Conservation (phyloP, 805 yeast species). For the Lachancea sp. region DNA sequence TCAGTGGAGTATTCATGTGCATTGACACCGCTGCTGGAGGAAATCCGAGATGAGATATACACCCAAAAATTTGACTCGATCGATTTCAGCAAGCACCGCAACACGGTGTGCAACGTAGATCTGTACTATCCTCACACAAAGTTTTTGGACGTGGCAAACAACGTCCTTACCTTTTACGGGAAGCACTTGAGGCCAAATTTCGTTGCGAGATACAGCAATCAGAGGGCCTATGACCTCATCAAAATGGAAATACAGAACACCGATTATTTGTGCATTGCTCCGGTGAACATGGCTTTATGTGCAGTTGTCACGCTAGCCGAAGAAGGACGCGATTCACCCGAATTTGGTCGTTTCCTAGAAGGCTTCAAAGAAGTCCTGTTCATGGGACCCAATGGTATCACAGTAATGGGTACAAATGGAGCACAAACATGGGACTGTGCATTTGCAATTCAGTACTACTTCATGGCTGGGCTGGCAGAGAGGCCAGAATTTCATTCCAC, state of each 20-base stretch:
- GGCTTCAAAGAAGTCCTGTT: slow-evolving; percentile 73
- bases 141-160: slow-evolving; percentile 56
- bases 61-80: slow-evolving; percentile 55
- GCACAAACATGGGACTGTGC: slow-evolving; percentile 97
- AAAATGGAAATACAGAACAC: slow-evolving; percentile 74
- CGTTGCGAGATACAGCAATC: slow-evolving; percentile 48
- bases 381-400: slow-evolving; percentile 85
- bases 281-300: slow-evolving; percentile 83
- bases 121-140: slow-evolving; percentile 87
- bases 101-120: slow-evolving; percentile 86
- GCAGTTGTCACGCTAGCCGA: slow-evolving; percentile 62
- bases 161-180: slow-evolving; percentile 57
- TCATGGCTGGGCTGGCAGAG: slow-evolving; percentile 72
- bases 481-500: slow-evolving; percentile 56
- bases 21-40: slow-evolving; percentile 54
- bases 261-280: slow-evolving; percentile 81
- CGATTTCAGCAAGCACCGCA: slow-evolving; percentile 64
- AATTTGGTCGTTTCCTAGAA: slow-evolving; percentile 47
- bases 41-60: slow-evolving; percentile 77
- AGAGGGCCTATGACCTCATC: slow-evolving; percentile 54
- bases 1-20: slow-evolving; percentile 49
- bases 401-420: slow-evolving; percentile 96
- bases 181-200: slow-evolving; percentile 68
- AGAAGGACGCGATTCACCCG: slow-evolving; percentile 62
- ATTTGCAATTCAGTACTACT: slow-evolving; percentile 77